Evolutionary conservation across 129 eudicot species (phyloP).

Genomic region (Heracleum sosnowskyi): DNA sequence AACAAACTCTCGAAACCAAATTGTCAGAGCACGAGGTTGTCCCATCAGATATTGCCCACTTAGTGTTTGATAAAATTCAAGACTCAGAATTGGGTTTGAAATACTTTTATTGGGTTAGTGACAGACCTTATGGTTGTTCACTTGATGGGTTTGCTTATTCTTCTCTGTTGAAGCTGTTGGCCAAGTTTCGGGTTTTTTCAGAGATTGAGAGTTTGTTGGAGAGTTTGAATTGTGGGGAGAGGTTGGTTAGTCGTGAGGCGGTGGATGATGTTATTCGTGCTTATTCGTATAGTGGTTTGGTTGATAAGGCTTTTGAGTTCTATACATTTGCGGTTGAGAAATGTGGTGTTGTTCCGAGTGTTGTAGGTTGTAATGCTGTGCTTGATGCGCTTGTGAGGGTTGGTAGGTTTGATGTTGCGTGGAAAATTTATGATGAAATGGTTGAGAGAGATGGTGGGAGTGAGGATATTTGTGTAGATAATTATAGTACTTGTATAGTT

Average conservation of each 20-base stretch:
- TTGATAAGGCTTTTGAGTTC: conserved; percentile 54
- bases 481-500: conserved; percentile 67
- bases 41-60: conserved; percentile 77
- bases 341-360: conserved; percentile 42
- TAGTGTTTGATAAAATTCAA: conserved; percentile 67
- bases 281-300: conserved; percentile 53
- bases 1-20: conserved; percentile 47
- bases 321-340: conserved; percentile 32
- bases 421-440: conserved; percentile 61
- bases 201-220: conserved; percentile 47
- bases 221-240: conserved; percentile 39
- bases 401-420: conserved; percentile 40
- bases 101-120: conserved; percentile 51
- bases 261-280: conserved; percentile 41
- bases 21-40: conserved; percentile 42
- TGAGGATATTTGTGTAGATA: conserved; percentile 44
- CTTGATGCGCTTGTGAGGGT: conserved; percentile 45
- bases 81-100: conserved; percentile 37
- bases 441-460: conserved; percentile 25
- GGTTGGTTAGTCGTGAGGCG: conserved; percentile 48
- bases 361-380: conserved; percentile 65
- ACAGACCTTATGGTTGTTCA: conserved; percentile 43
- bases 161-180: conserved; percentile 72
- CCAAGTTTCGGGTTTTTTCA: conserved; percentile 41
- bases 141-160: conserved; percentile 72